phyloP scores from a whole-genome alignment of 225 moss, liverwort and hornwort species.

The Pseudisothecium myosuroides region DNA sequence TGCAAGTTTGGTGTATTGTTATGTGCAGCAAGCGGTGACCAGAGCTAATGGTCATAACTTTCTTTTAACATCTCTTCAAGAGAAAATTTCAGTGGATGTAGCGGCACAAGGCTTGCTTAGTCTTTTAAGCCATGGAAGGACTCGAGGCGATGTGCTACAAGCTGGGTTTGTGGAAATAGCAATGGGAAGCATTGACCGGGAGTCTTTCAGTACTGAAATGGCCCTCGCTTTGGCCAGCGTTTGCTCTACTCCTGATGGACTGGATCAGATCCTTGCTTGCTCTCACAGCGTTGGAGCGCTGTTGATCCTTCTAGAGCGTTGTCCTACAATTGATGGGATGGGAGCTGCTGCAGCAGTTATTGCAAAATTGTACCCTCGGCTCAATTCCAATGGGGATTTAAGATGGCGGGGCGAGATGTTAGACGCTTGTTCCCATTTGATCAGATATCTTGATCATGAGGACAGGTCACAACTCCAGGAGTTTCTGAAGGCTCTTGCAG shows the following conservation, averaged over 20 bases:
- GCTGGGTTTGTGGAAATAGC: slow-evolving; percentile 11
- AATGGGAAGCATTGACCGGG: neutral
- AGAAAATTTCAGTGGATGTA: neutral
- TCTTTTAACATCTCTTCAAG: neutral
- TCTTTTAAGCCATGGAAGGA: neutral
- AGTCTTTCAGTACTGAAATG: neutral
- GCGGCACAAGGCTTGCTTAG: neutral
- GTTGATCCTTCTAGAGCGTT: slow-evolving; percentile 9
- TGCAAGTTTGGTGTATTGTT: neutral
- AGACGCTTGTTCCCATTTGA: neutral
- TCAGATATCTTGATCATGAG: neutral
- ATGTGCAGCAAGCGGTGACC: slow-evolving; percentile 7
- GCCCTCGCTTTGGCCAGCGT: neutral
- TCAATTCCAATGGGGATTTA: neutral
- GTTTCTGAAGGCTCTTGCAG: slow-evolving; percentile 23
- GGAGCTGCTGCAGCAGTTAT: slow-evolving; percentile 15
- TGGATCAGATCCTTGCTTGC: neutral
- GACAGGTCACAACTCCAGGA: neutral
- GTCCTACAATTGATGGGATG: neutral
- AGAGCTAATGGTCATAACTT: neutral
- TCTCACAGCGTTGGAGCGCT: neutral
- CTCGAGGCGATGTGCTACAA: neutral
- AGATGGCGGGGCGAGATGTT: neutral
- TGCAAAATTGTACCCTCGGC: neutral
- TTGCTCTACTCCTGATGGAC: neutral